Conservation (phyloP, 208 protist species). For the Acanthamoeba healyi region DNA sequence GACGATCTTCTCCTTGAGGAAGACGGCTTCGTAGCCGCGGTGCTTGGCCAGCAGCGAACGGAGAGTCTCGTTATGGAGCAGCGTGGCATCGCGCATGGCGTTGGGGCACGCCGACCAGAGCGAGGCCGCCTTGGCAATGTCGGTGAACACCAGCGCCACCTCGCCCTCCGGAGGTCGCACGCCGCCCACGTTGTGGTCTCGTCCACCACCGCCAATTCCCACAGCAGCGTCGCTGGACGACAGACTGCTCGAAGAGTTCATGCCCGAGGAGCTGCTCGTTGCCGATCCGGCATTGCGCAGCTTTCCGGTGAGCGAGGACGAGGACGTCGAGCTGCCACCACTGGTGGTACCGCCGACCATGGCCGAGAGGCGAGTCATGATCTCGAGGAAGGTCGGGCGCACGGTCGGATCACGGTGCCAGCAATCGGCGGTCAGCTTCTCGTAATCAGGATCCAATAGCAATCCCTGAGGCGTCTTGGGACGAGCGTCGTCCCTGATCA, state of each 20-base stretch:
- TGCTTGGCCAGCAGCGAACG: slow-evolving; percentile 15
- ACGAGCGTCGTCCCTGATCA: not conserved
- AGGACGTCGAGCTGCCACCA: not conserved
- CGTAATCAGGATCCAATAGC: not conserved
- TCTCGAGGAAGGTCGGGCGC: slow-evolving; percentile 65
- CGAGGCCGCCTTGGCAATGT: not conserved
- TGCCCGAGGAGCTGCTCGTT: not conserved
- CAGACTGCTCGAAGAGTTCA: not conserved
- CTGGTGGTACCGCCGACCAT: slow-evolving; percentile 20
- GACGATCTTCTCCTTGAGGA: slow-evolving; percentile 36
- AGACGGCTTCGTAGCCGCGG: slow-evolving; percentile 31
- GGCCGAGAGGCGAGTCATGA: slow-evolving; percentile 21
- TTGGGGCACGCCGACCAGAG: slow-evolving; percentile 40
- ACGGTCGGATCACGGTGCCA: slow-evolving; percentile 61
- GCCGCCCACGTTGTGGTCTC: not conserved
- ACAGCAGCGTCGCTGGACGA: not conserved
- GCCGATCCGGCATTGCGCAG: not conserved
- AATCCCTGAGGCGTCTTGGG: not conserved
- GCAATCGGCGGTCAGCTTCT: not conserved
- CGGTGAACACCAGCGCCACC: slow-evolving; percentile 59
- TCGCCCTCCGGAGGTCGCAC: slow-evolving; percentile 5
- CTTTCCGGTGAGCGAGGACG: not conserved
- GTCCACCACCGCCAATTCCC: not conserved
- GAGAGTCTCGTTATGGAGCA: slow-evolving; percentile 48
- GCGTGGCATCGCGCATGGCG: slow-evolving; percentile 70